A percentile compares a stretch with the other conserved stretches of the same genome.
Evolutionary conservation across 306 rosid genomes (phyloP).

Genomic region (Vigna reflexopilosa): DNA sequence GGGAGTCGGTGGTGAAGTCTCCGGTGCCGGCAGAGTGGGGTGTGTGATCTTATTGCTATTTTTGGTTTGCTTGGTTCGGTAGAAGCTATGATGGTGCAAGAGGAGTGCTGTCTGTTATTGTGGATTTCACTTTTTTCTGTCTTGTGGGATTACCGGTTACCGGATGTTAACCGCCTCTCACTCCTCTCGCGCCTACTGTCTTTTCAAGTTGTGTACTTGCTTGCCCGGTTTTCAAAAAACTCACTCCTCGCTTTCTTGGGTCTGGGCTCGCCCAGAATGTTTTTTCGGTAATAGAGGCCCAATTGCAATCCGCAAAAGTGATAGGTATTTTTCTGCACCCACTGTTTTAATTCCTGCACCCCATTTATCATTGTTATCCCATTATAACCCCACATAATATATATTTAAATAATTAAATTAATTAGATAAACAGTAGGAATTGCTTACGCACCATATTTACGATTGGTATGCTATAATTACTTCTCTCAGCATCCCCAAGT

Average conservation of each 20-base stretch:
- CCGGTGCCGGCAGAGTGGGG: slow-evolving; percentile 25
- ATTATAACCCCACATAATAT: no score
- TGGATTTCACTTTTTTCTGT: slow-evolving; percentile 36
- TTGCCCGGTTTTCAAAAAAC: slow-evolving; percentile 28
- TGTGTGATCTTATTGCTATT: not conserved
- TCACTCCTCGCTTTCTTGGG: not conserved
- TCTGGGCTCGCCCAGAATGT: no score
- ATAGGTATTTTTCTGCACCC: no score
- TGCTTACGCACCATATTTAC: no score
- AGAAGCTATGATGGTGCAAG: slow-evolving; percentile 56
- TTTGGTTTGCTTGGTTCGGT: slow-evolving; percentile 17
- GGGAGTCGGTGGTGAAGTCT: slow-evolving; percentile 39
- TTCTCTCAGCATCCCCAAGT: no score
- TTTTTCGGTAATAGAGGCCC: no score
- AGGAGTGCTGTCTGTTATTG: slow-evolving; percentile 38
- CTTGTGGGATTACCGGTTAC: slow-evolving; percentile 49
- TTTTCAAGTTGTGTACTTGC: slow-evolving; percentile 40
- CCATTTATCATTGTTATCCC: no score
- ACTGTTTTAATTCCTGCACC: no score
- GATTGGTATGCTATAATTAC: no score
- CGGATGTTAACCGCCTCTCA: slow-evolving; percentile 50
- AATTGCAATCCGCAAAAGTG: no score
- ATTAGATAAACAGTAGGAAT: no score
- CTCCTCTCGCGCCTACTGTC: not conserved
- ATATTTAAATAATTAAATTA: no score